Percentiles rank a stretch among this genome's conserved stretches.
Conservation (phyloP, 2,329 filamentous ascomycete species). For the Juglanconis sp. region DNA sequence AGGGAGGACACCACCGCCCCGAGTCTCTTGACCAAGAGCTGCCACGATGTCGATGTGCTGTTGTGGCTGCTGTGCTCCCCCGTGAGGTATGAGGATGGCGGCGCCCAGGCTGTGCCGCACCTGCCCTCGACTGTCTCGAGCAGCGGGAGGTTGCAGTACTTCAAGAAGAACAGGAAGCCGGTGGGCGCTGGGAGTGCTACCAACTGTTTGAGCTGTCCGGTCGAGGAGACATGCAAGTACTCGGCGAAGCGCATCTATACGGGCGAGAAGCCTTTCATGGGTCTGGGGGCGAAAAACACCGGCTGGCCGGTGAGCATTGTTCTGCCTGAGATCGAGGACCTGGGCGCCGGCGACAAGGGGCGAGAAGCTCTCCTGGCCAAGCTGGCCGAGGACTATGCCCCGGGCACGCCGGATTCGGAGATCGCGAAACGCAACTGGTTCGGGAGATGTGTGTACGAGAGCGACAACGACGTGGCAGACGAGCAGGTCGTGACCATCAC, state of each 20-base stretch:
- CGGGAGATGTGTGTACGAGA: conserved; percentile 91
- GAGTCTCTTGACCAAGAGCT: conserved; percentile 88
- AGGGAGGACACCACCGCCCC: conserved; percentile 73
- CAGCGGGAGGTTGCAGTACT: conserved; percentile 73
- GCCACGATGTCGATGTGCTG: conserved; percentile 91
- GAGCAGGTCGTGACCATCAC: conserved; percentile 85
- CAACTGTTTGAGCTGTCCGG: conserved; percentile 80
- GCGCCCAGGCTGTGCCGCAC: conserved; percentile 53
- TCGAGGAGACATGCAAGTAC: conserved; percentile 74
- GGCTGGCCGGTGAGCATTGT: conserved; percentile 86
- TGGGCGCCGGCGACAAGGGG: conserved; percentile 44
- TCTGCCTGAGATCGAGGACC: conserved; percentile 87
- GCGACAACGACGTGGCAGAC: conserved; percentile 90
- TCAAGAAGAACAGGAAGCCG: conserved; percentile 74
- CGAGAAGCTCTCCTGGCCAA: conserved; percentile 36
- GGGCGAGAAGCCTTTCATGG: conserved; percentile 53
- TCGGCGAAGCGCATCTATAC: conserved; percentile 82
- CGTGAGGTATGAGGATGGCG: conserved; percentile 38
- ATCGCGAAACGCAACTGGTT: conserved; percentile 67
- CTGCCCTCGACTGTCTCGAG: conserved; percentile 75
- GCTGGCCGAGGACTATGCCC: conserved; percentile 51
- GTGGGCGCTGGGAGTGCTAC: conserved; percentile 69
- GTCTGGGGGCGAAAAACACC: conserved; percentile 62
- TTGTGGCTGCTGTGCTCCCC: conserved; percentile 87
- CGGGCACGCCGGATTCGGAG: conserved; percentile 43